phyloP scores from a whole-genome alignment of 257 asterid species.

The Lycium ferocissimum region DNA sequence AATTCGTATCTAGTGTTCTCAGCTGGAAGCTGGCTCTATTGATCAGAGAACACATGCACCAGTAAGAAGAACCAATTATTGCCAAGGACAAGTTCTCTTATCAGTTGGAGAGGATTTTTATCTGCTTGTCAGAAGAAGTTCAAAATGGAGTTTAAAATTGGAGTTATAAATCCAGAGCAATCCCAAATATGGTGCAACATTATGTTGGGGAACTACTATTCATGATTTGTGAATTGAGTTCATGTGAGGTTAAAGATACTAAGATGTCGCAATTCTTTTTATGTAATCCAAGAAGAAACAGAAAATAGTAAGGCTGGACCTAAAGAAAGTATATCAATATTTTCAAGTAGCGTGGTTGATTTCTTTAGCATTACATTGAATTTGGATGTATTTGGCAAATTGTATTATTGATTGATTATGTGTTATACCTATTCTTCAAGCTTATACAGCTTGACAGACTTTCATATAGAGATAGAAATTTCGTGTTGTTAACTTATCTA shows the following conservation, averaged over 20 bases:
- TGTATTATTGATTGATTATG: not conserved
- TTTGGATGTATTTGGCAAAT: not conserved
- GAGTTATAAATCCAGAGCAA: not conserved
- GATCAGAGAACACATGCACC: not conserved
- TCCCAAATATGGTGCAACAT: not conserved
- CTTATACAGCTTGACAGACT: too few relatives aligned
- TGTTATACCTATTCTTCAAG: too few relatives aligned
- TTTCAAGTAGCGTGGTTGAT: not conserved
- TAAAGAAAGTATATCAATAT: not conserved
- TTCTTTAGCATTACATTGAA: not conserved
- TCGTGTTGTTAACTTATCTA: not conserved
- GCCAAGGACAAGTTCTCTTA: not conserved
- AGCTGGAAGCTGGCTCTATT: not conserved
- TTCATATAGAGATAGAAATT: too few relatives aligned
- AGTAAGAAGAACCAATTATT: not conserved
- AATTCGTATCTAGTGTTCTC: not conserved
- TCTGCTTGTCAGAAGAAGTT: not conserved
- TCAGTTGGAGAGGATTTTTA: not conserved
- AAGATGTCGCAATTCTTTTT: not conserved
- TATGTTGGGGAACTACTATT: not conserved
- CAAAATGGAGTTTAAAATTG: not conserved
- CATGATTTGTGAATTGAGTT: not conserved
- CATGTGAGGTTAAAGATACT: not conserved
- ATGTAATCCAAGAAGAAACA: not conserved
- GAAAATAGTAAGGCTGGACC: not conserved